These are phyloP conservation scores for Alopecurus myosuroides DNA, from an alignment of 176 grass and related monocot genomes.

Conservation along the genomic window DNA sequence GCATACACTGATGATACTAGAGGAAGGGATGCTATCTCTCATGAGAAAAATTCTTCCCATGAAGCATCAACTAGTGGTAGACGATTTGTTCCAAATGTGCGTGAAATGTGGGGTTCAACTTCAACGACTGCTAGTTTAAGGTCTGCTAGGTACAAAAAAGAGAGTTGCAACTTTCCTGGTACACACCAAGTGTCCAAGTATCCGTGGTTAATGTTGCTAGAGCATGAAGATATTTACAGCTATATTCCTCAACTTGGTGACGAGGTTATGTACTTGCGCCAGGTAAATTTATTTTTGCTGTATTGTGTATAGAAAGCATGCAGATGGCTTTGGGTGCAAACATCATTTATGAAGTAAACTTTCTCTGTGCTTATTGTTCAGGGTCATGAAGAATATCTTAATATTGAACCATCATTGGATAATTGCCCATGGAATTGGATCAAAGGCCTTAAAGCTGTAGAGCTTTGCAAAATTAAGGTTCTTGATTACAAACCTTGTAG, in stretches of 20 bases:
- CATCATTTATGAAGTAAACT: background rate
- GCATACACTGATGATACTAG: constrained; percentile 29
- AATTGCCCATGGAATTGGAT: constrained; percentile 48
- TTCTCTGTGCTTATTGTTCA: constrained; percentile 31
- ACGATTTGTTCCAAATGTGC: constrained; percentile 31
- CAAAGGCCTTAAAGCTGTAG: constrained; percentile 67
- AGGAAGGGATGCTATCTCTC: constrained; percentile 22
- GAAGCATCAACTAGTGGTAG: constrained; percentile 80
- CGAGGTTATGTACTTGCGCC: constrained; percentile 84
- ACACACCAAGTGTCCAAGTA: constrained; percentile 39
- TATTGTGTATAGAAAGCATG: background rate
- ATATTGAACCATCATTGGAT: constrained; percentile 21
- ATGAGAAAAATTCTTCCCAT: constrained; percentile 46
- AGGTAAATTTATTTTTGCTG: constrained; percentile 55
- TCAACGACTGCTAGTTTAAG: constrained; percentile 74
- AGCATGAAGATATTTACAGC: constrained; percentile 87
- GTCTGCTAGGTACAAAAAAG: constrained; percentile 78
- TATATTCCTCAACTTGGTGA: constrained; percentile 97
- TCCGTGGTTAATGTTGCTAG: constrained; percentile 84
- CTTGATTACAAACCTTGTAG: constrained; percentile 67
- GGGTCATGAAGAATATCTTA: constrained; percentile 82
- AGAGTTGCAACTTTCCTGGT: constrained; percentile 49
- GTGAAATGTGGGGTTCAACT: constrained; percentile 44
- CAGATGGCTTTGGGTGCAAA: background rate
- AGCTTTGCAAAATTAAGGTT: constrained; percentile 70